Percentiles rank a stretch among this genome's conserved stretches.
Conservation (phyloP, 176 grass and related monocot genomes). For the Neostapfia colusana region DNA sequence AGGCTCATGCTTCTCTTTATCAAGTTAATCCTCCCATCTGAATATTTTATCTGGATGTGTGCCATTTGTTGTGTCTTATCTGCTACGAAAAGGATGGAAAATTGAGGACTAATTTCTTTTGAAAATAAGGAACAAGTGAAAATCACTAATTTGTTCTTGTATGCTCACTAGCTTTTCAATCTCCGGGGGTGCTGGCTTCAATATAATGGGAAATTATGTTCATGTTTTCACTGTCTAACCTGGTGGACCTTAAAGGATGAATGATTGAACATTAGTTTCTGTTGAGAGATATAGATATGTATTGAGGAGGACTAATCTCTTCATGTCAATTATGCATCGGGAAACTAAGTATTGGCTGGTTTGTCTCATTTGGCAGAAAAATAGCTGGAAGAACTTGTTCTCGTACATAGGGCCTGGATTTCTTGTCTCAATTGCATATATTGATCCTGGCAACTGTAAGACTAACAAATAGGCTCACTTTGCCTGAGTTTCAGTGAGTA, state of each 20-base stretch:
- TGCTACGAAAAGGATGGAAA: neutral
- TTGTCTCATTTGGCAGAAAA: conserved; percentile 59
- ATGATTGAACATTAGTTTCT: conserved; percentile 16
- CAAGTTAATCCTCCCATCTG: conserved; percentile 22
- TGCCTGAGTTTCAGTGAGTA: neutral
- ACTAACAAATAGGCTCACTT: conserved; percentile 17
- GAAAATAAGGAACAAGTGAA: conserved; percentile 17
- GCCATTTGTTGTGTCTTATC: neutral
- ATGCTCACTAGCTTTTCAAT: neutral
- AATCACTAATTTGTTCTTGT: neutral
- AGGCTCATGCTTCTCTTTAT: conserved; percentile 4
- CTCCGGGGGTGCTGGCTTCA: neutral
- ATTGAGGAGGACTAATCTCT: neutral
- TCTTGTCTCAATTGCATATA: conserved; percentile 93
- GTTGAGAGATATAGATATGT: neutral
- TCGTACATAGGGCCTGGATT: conserved; percentile 94
- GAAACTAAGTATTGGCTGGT: conserved; percentile 31
- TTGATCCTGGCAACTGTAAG: conserved; percentile 99
- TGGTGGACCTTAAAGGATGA: neutral
- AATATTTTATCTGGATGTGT: neutral
- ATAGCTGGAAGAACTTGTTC: conserved; percentile 91
- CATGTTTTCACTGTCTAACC: neutral
- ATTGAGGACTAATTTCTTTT: conserved; percentile 4
- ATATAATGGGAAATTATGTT: conserved; percentile 23
- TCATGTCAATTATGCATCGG: neutral